Conservation (phyloP, 106 monocot genomes). For the Gastrodia elata region DNA sequence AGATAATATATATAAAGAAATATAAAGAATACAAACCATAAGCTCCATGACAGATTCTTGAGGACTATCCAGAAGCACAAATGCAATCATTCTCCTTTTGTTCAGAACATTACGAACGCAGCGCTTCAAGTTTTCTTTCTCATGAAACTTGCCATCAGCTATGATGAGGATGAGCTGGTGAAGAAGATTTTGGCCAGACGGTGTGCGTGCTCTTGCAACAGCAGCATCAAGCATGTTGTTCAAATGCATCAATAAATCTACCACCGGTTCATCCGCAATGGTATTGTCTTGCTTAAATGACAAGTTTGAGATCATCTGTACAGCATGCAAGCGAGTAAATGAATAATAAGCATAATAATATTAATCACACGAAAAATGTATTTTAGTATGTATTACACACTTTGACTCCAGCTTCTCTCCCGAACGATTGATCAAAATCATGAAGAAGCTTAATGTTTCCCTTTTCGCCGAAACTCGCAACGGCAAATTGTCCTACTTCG, state of each 20-base stretch:
- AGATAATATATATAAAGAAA: no score
- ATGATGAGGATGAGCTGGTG: conserved; percentile 84
- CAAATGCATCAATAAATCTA: conserved; percentile 65
- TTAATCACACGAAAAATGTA: background rate
- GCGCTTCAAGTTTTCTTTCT: conserved; percentile 68
- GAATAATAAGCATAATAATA: background rate
- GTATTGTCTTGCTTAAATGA: conserved; percentile 92
- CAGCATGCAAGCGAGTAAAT: background rate
- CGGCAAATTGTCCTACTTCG: conserved; percentile 87
- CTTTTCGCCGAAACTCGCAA: conserved; percentile 74
- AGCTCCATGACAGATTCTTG: conserved; percentile 70
- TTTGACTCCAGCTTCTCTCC: conserved; percentile 65
- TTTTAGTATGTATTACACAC: conserved; percentile 15
- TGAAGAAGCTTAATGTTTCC: conserved; percentile 73
- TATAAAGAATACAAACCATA: conserved; percentile 34
- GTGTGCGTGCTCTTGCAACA: conserved; percentile 57
- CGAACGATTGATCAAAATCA: conserved; percentile 79
- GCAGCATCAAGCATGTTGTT: conserved; percentile 81
- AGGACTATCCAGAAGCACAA: conserved; percentile 69
- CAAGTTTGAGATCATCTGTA: conserved; percentile 84
- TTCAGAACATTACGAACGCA: conserved; percentile 54
- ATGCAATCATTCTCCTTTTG: conserved; percentile 71
- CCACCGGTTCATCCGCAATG: conserved; percentile 65
- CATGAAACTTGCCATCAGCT: conserved; percentile 74
- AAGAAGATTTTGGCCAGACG: conserved; percentile 79